Evolutionary conservation across 345 rosid species (phyloP).

Genomic region (Isatis tinctoria): DNA sequence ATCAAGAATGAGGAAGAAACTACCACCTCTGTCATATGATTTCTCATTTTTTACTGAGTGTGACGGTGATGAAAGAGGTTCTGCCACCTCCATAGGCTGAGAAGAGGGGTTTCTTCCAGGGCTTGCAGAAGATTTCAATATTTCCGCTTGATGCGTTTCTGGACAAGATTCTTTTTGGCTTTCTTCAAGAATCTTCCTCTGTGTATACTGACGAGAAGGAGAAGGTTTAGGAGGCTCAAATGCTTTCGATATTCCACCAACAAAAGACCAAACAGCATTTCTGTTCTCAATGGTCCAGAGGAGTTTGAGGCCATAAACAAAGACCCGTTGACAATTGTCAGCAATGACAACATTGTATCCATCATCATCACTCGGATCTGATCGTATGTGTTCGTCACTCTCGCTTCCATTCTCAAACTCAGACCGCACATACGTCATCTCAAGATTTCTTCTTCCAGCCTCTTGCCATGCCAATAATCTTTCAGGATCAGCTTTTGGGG

Average conservation of each 20-base stretch:
- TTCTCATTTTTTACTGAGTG: conserved; percentile 42
- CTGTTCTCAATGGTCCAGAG: conserved; percentile 86
- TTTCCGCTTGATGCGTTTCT: conserved; percentile 45
- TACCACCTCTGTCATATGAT: conserved; percentile 51
- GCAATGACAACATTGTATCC: conserved; percentile 95
- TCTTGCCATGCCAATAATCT: conserved; percentile 97
- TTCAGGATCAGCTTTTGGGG: conserved; percentile 87
- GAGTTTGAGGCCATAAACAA: conserved; percentile 92
- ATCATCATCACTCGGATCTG: conserved; percentile 95
- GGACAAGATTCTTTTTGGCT: conserved; percentile 45
- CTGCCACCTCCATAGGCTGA: conserved; percentile 41
- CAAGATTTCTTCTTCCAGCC: conserved; percentile 93
- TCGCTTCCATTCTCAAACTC: conserved; percentile 97
- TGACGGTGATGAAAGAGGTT: conserved; percentile 42
- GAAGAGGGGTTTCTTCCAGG: conserved; percentile 39
- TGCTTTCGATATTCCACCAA: conserved; percentile 91
- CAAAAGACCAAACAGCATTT: conserved; percentile 97
- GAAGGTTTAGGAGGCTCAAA: conserved; percentile 88
- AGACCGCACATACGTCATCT: conserved; percentile 90
- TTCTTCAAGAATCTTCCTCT: conserved; percentile 77
- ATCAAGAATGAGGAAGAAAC: background rate
- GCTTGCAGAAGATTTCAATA: conserved; percentile 34
- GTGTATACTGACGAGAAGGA: conserved; percentile 88
- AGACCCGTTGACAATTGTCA: conserved; percentile 91
- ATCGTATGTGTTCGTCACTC: conserved; percentile 85